Percentiles rank a stretch among this genome's conserved stretches.
phyloP scores from a whole-genome alignment of 1,284 basidiomycete species.

The Leccinum griseonigrum region DNA sequence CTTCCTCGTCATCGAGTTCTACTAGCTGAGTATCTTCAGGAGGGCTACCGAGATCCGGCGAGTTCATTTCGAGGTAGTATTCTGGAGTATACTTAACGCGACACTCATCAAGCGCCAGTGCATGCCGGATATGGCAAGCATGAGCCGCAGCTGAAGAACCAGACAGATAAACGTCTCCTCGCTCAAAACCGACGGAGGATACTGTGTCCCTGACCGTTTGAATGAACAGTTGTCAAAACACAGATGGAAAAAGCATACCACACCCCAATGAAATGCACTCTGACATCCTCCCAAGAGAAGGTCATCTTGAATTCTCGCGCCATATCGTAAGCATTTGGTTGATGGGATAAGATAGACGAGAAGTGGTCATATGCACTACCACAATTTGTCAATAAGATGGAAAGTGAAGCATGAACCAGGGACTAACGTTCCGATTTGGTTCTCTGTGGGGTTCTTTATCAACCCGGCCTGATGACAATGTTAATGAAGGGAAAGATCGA shows the following conservation, averaged over 20 bases:
- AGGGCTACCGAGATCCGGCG: slow-evolving; percentile 7
- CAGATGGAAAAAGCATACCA: slow-evolving; percentile 22
- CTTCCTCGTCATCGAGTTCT: neutral
- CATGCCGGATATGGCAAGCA: slow-evolving; percentile 26
- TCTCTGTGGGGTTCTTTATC: slow-evolving; percentile 26
- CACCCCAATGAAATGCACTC: slow-evolving; percentile 24
- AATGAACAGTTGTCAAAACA: neutral
- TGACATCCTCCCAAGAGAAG: slow-evolving; percentile 17
- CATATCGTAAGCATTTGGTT: slow-evolving; percentile 11
- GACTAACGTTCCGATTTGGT: slow-evolving; percentile 19
- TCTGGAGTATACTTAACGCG: slow-evolving; percentile 39
- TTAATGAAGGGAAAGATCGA: neutral
- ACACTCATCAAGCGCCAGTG: slow-evolving; percentile 33
- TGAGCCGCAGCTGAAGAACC: slow-evolving; percentile 18
- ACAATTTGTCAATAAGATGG: neutral
- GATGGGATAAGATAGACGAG: slow-evolving; percentile 9
- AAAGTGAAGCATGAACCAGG: neutral
- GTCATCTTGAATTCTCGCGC: slow-evolving; percentile 21
- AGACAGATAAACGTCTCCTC: slow-evolving; percentile 21
- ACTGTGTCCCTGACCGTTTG: slow-evolving; percentile 22
- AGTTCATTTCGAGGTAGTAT: slow-evolving; percentile 22
- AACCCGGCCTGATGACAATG: slow-evolving; percentile 28
- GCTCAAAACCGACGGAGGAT: slow-evolving; percentile 30
- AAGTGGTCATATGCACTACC: slow-evolving; percentile 22
- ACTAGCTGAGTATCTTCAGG: neutral